Evolutionary conservation across 768 basidiomycete species (phyloP), one percentile per base, ranked within the genome.

Genomic region (Holtermanniella nyarrowii): DNA sequence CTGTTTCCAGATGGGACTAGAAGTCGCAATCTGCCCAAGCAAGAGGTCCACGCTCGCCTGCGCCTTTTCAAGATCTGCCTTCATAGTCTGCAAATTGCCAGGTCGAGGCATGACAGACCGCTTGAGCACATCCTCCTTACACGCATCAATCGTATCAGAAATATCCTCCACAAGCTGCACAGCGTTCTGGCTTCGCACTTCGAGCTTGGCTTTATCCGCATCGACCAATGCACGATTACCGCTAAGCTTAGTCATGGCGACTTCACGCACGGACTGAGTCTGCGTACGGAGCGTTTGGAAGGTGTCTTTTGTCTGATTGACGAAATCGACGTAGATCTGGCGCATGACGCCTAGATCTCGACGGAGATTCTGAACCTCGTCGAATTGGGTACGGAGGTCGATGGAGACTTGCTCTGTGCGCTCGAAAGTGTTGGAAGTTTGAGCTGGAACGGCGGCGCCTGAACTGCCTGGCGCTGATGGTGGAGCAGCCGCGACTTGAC

Each of bases 1-100:
- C 78, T 91, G 89, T 77, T 91, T 87, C 93, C 93, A 99, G 79
- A 87, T 88, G 41, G 93, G 89, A 64, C 85, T 88, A 63, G 91
- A 79, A 11, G 86, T 85, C 60, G 82, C 80, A 59, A 96, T 85
- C 70, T 93, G 88, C 60, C 83, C 81, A 63, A 80, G 80, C 52
- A 97, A 75, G 62, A 80, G 83, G 55, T 82, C 78, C 42, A 96
- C 77, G 73, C 90, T 84, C 10, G 73, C 70, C 16, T 80, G 77
- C 23, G 83, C 78, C 20, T 78, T 72, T 24, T 78, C 76, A 51
- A 95, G 78, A 58, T 88, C 85, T 56, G 79, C 80, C 66, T 80
- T 79, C 69, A 91, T 79, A 31, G 74, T 74, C 66, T 81, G 82
- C 73, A 93, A 77, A 46, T 84, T 73, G 23, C 77, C 74, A 5